Percentiles rank a stretch among this genome's conserved stretches.
Evolutionary conservation across 2,329 filamentous ascomycete species (phyloP).

Genomic region (Colletotrichum gloeosporioides): DNA sequence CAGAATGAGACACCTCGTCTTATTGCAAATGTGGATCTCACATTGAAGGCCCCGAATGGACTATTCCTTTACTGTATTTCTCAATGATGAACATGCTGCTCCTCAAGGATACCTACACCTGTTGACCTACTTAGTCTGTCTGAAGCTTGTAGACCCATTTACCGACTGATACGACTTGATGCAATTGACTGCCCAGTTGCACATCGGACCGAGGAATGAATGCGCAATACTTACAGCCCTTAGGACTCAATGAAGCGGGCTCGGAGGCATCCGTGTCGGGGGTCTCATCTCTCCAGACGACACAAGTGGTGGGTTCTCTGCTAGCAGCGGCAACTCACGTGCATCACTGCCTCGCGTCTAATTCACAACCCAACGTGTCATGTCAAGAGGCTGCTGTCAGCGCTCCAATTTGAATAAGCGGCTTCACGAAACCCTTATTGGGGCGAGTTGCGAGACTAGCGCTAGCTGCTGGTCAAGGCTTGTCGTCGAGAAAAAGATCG

Average conservation of each 20-base stretch:
- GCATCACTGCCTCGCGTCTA: neutral
- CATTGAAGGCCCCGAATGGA: too few species aligned
- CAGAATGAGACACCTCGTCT: too few species aligned
- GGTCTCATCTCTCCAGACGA: neutral
- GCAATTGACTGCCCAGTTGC: neutral
- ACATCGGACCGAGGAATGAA: neutral
- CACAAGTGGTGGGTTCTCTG: neutral
- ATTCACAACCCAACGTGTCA: neutral
- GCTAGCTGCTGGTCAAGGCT: neutral
- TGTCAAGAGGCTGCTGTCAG: neutral
- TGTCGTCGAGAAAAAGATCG: neutral
- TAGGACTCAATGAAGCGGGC: neutral
- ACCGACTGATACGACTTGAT: neutral
- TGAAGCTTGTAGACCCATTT: neutral
- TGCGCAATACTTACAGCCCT: rapidly evolving
- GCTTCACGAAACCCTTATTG: neutral
- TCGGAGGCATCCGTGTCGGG: neutral
- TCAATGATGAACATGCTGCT: too few species aligned
- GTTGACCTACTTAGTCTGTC: too few species aligned
- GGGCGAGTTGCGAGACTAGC: neutral
- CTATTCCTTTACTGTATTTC: rapidly evolving
- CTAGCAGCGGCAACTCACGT: too few species aligned
- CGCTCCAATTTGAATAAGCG: neutral
- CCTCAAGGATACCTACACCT: too few species aligned
- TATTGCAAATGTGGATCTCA: too few species aligned